phyloP scores from a whole-genome alignment of 139 green algal genomes.

The Chlorella sorokiniana region DNA sequence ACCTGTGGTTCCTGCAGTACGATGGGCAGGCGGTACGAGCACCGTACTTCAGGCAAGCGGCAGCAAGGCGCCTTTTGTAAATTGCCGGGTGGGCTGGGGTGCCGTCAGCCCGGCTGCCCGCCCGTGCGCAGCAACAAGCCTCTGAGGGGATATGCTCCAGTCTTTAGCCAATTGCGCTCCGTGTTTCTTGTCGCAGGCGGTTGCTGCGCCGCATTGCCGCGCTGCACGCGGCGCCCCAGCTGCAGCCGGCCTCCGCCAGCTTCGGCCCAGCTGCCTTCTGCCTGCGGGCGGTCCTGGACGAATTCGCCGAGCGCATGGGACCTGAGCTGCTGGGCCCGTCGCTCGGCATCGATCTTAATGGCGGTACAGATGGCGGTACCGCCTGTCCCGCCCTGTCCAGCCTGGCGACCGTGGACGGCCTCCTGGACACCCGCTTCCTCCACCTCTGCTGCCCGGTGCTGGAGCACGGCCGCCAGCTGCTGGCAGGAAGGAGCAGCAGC shows the following conservation, averaged over 20 bases:
- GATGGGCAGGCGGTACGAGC: slow-evolving; percentile 14
- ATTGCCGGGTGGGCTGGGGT: too few relatives aligned
- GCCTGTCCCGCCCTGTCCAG: background rate
- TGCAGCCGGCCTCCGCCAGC: slow-evolving; percentile 4
- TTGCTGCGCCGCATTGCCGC: slow-evolving; percentile 30
- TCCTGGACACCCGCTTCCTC: slow-evolving; percentile 52
- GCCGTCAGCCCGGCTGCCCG: too few relatives aligned
- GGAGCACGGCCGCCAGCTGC: slow-evolving; percentile 33
- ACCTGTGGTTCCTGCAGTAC: slow-evolving; percentile 50
- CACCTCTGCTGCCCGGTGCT: slow-evolving; percentile 64
- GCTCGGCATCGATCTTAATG: background rate
- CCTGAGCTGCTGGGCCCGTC: background rate
- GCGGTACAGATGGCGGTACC: background rate
- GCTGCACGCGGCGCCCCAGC: slow-evolving; percentile 30
- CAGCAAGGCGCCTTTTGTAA: too few relatives aligned
- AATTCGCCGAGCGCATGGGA: slow-evolving; percentile 23
- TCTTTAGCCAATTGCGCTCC: too few relatives aligned
- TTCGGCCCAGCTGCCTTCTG: slow-evolving; percentile 47
- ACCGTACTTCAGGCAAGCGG: slow-evolving; percentile 28
- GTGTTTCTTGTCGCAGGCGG: background rate
- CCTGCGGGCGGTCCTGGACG: slow-evolving; percentile 49
- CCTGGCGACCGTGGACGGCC: slow-evolving; percentile 36
- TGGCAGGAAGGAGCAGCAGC: background rate
- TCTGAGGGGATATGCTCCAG: too few relatives aligned
- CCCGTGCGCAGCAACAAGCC: too few relatives aligned